Evolutionary conservation across 805 yeast species (phyloP).

Genomic region (Pichia paraexigua): DNA sequence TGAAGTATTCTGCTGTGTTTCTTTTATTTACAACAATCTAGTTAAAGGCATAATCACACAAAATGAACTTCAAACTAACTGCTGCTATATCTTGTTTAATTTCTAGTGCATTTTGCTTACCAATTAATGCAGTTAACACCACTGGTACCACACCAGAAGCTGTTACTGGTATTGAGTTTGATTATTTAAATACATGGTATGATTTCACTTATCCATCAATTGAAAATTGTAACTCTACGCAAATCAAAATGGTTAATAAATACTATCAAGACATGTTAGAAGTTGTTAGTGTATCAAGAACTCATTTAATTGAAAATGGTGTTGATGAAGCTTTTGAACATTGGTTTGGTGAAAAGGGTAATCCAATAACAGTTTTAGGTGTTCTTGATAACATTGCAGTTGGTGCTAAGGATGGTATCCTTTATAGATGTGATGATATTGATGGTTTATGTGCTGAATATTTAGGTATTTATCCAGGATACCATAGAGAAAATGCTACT

Average conservation of each 20-base stretch:
- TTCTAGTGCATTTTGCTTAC: background rate
- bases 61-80: background rate
- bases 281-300: slow-evolving; percentile 30
- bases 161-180: background rate
- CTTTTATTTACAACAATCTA: no score
- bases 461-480: slow-evolving; percentile 32
- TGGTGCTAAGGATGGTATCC: slow-evolving; percentile 27
- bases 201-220: slow-evolving; percentile 8
- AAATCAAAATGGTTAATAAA: slow-evolving; percentile 14
- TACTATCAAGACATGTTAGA: slow-evolving; percentile 29
- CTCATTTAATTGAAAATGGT: slow-evolving; percentile 29
- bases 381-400: slow-evolving; percentile 26
- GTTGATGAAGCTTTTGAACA: slow-evolving; percentile 26
- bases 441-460: slow-evolving; percentile 29
- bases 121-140: background rate
- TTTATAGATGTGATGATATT: slow-evolving; percentile 34
- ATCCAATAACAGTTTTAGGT: slow-evolving; percentile 31
- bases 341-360: slow-evolving; percentile 32
- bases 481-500: slow-evolving; percentile 30
- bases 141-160: background rate
- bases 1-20: no score
- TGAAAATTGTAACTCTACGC: slow-evolving; percentile 15
- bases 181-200: slow-evolving; percentile 5
- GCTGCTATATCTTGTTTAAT: background rate
- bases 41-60: background rate